These are phyloP conservation scores for Jamesozyma lodderae DNA, from an alignment of 805 yeast species.

Conservation along the genomic window DNA sequence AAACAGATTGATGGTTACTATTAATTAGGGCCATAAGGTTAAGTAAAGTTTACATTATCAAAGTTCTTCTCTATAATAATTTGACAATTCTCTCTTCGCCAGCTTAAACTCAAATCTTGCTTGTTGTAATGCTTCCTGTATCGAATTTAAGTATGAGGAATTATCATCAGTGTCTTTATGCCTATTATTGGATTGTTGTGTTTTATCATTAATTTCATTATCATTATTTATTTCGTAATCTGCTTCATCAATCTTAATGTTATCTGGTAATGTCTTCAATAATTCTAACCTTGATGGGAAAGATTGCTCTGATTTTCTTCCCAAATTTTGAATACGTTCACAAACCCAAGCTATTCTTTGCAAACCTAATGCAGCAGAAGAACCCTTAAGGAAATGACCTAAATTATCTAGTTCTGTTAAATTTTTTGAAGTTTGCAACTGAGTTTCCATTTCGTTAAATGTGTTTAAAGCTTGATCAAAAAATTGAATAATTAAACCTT, in stretches of 20 bases:
- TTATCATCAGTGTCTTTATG: conserved; percentile 19
- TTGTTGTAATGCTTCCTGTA: conserved; percentile 38
- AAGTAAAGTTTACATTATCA: background rate
- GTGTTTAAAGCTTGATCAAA: conserved; percentile 84
- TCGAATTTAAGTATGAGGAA: conserved; percentile 35
- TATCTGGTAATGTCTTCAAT: conserved; percentile 7
- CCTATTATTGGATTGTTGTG: conserved; percentile 9
- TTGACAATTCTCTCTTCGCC: conserved; percentile 39
- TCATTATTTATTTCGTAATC: conserved; percentile 1
- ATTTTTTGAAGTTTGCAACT: conserved; percentile 31
- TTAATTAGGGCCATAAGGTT: background rate
- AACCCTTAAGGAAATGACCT: conserved; percentile 93
- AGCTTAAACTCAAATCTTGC: conserved; percentile 41
- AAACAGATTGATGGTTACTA: background rate
- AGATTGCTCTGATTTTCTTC: conserved; percentile 34
- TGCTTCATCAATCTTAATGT: conserved; percentile 9
- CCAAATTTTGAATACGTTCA: conserved; percentile 88
- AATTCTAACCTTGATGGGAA: conserved; percentile 13
- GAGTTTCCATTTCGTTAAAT: conserved; percentile 55
- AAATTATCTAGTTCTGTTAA: conserved; percentile 56
- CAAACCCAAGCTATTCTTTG: conserved; percentile 76
- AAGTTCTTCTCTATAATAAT: conserved; percentile 35
- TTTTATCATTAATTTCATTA: conserved; percentile 8
- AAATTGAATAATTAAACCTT: conserved; percentile 68
- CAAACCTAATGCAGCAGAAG: conserved; percentile 89